Evolutionary conservation across 352 stramenopile species (phyloP), one percentile per base, ranked within the genome.

Genomic region (Plasmopara muralis): DNA sequence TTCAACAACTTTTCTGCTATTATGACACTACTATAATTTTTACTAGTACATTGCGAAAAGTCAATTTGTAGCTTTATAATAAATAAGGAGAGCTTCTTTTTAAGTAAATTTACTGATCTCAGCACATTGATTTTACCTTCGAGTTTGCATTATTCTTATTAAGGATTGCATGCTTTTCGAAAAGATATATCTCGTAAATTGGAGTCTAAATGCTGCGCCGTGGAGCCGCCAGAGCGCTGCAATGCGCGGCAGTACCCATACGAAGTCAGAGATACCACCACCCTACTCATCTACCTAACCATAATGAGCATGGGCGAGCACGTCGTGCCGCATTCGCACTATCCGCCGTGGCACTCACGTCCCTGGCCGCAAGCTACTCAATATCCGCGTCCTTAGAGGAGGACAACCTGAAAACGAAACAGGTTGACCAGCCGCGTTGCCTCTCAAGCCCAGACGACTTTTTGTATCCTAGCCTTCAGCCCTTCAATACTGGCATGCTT

Each of bases 401-500:
- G 14, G 39, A 54, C 5, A 44, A 15, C 28, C 38, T 58, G n/a
- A 35, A 60, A 18, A 67, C 49, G 12, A 35, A 60, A 18, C 70
- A 52, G 12, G 41, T 34, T 35, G 39, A 61, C 9, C 9, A 55
- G 18, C 70, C 67, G 0, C 65, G 52, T 38, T 80, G 75, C 48
- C 52, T 87, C n/a, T 60, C 51, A 10, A 74, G 52, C 43, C 54
- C 68, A 5, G 80, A 89, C 8, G 72, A 87, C 45, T 87, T 83
- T 50, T 58, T 96, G 53, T 96, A 89, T 63, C 84, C 88, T n/a
- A 30, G 56, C 25, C 73, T 94, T 18, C 66, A 95, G 50, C 83
- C 87, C 4, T 94, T 87, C 54, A 84, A 90, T 51, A 82, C 69
- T 12, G 88, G 85, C 6, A 81, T 68, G 50, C 70, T 97, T 10